Conservation (phyloP, 805 yeast genomes). For the Ogataea pignaliae region DNA sequence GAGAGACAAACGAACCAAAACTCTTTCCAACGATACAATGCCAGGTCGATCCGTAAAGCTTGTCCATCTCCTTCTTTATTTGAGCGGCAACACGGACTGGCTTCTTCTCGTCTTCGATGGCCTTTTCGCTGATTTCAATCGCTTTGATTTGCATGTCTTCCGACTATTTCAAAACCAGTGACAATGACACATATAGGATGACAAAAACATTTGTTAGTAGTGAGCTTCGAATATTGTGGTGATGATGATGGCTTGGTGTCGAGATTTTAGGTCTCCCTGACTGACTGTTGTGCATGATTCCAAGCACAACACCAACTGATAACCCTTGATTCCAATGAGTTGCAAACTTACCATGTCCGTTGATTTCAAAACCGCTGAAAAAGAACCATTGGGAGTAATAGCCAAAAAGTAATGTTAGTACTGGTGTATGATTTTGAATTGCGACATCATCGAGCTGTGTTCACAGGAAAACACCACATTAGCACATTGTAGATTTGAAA, state of each 20-base stretch:
- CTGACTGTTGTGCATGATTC: no score
- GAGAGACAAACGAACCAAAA: conserved; percentile 77
- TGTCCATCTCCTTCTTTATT: conserved; percentile 62
- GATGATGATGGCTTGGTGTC: no score
- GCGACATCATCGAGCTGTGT: no score
- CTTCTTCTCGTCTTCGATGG: conserved; percentile 38
- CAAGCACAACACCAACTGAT: no score
- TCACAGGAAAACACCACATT: no score
- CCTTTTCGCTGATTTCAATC: conserved; percentile 42
- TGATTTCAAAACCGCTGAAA: conserved; percentile 21
- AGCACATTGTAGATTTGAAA: no score
- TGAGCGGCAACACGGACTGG: conserved; percentile 63
- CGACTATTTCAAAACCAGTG: conserved; percentile 24
- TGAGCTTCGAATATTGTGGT: no score
- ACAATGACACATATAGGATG: neutral
- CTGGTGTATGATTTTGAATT: no score
- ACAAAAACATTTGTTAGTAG: neutral
- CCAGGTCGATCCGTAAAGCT: conserved; percentile 69
- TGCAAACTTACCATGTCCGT: conserved; percentile 27
- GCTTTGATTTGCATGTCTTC: conserved; percentile 50
- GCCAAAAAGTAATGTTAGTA: neutral
- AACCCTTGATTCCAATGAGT: no score
- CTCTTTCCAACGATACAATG: conserved; percentile 77
- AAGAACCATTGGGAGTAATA: neutral
- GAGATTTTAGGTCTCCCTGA: no score